Evolutionary conservation across 768 basidiomycete species (phyloP).

Genomic region (Russula olivacea): DNA sequence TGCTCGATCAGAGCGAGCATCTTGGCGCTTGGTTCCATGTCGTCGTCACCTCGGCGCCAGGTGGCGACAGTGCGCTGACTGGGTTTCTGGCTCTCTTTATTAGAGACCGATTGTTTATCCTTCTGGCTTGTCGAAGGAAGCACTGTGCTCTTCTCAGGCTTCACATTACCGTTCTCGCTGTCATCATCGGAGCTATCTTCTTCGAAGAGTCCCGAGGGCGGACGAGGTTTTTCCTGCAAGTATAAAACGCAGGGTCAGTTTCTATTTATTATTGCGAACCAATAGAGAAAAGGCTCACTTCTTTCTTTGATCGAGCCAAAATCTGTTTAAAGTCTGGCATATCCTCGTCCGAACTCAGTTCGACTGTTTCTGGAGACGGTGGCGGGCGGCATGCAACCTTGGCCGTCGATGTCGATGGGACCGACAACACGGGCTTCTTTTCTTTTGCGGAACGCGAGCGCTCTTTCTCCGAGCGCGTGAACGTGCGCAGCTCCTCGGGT

Average conservation of each 20-base stretch:
- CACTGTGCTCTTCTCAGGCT: neutral
- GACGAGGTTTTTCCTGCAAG: conserved; percentile 8
- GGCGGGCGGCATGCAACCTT: conserved; percentile 15
- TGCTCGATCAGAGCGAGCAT: conserved; percentile 53
- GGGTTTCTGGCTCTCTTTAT: conserved; percentile 1
- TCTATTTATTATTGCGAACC: neutral
- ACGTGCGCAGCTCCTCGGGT: conserved; percentile 46
- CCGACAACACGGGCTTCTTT: neutral
- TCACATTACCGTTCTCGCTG: neutral
- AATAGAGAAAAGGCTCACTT: neutral
- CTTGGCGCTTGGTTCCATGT: conserved; percentile 62
- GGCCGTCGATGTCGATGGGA: conserved; percentile 27
- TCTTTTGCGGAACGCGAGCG: conserved; percentile 7
- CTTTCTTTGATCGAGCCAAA: conserved; percentile 26
- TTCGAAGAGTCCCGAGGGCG: neutral
- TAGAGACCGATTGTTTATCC: conserved; percentile 30
- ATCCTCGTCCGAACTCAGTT: conserved; percentile 40
- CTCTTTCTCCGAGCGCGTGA: conserved; percentile 31
- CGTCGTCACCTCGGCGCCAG: conserved; percentile 56
- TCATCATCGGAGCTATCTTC: conserved; percentile 7
- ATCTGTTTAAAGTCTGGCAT: conserved; percentile 45
- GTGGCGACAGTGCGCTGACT: conserved; percentile 38
- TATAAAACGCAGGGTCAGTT: neutral
- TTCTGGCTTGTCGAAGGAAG: neutral
- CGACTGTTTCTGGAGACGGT: conserved; percentile 18